Percentiles rank a stretch among this genome's conserved stretches.
These are phyloP conservation scores for Ophiosphaerella narmari DNA, from an alignment of 2,329 filamentous ascomycete genomes.

Conservation along the genomic window DNA sequence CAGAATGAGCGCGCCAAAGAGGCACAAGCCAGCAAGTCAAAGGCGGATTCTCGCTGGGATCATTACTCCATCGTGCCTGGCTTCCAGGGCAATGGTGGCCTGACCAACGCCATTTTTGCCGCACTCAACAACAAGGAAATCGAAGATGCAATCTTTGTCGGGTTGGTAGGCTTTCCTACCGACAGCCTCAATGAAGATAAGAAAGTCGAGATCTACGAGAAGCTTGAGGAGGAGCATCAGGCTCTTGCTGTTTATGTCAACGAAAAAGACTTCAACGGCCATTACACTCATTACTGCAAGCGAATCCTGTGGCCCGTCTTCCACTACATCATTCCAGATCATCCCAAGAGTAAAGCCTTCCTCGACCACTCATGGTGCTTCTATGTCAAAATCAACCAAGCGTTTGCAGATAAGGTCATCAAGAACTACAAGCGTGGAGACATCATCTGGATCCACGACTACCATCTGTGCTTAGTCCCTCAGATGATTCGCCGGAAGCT, in stretches of 20 bases:
- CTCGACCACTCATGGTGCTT: constrained; percentile 96
- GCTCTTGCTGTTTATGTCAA: constrained; percentile 83
- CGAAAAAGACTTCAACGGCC: constrained; percentile 91
- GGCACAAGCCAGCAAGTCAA: constrained; percentile 26
- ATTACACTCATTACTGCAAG: constrained; percentile 97
- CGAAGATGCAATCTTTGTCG: constrained; percentile 84
- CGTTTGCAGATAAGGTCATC: constrained; percentile 87
- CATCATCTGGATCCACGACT: constrained; percentile 94
- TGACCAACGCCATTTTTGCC: constrained; percentile 85
- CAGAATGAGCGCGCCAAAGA: constrained; percentile 29
- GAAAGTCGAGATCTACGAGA: constrained; percentile 82
- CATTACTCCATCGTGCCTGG: constrained; percentile 84
- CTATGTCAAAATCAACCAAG: constrained; percentile 90
- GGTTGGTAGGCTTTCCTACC: constrained; percentile 91
- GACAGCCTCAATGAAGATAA: constrained; percentile 78
- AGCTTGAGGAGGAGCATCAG: constrained; percentile 78
- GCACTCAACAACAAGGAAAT: constrained; percentile 71
- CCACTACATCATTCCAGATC: constrained; percentile 97
- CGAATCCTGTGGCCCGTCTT: constrained; percentile 97
- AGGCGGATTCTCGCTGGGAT: constrained; percentile 58
- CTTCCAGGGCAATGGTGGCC: constrained; percentile 88
- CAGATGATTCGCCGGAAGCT: constrained; percentile 87
- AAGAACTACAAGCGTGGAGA: constrained; percentile 93
- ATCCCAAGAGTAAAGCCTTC: constrained; percentile 97
- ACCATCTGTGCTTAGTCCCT: constrained; percentile 88